These are phyloP conservation scores for Beta macrorhiza DNA, from an alignment of 179 eudicot genomes.

Conservation along the genomic window DNA sequence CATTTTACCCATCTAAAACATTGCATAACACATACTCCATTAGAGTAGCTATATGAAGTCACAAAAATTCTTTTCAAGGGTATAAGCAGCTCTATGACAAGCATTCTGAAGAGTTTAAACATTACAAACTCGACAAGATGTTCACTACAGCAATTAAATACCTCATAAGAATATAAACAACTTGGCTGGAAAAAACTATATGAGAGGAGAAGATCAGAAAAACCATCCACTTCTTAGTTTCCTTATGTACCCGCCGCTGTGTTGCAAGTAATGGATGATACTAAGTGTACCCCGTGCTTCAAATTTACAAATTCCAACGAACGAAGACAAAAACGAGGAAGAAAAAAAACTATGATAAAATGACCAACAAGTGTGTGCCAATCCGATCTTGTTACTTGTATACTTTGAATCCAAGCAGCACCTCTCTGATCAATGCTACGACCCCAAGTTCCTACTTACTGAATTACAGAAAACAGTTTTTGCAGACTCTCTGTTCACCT, in stretches of 20 bases:
- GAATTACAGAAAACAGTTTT: slow-evolving; percentile 29
- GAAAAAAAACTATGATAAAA: slow-evolving; percentile 41
- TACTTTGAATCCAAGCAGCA: slow-evolving; percentile 34
- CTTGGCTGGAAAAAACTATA: slow-evolving; percentile 35
- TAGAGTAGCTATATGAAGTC: slow-evolving; percentile 13
- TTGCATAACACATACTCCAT: not conserved
- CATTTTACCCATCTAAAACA: not conserved
- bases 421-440: slow-evolving; percentile 28
- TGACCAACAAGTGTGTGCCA: slow-evolving; percentile 30
- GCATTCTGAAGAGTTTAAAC: slow-evolving; percentile 31
- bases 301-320: slow-evolving; percentile 46
- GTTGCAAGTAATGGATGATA: slow-evolving; percentile 41
- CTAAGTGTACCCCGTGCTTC: slow-evolving; percentile 38
- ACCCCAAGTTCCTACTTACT: slow-evolving; percentile 30
- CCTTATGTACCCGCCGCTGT: slow-evolving; percentile 34
- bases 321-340: slow-evolving; percentile 30
- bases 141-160: slow-evolving; percentile 31
- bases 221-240: slow-evolving; percentile 31
- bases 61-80: slow-evolving; percentile 19
- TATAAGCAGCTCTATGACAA: slow-evolving; percentile 21
- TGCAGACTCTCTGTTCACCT: slow-evolving; percentile 28
- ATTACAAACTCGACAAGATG: slow-evolving; percentile 33
- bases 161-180: slow-evolving; percentile 37
- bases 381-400: slow-evolving; percentile 29
- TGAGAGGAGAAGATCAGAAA: slow-evolving; percentile 27